Base-by-base conservation (phyloP, 495 filamentous ascomycete species). In the Lasiosphaeriaceae sp. region DNA sequence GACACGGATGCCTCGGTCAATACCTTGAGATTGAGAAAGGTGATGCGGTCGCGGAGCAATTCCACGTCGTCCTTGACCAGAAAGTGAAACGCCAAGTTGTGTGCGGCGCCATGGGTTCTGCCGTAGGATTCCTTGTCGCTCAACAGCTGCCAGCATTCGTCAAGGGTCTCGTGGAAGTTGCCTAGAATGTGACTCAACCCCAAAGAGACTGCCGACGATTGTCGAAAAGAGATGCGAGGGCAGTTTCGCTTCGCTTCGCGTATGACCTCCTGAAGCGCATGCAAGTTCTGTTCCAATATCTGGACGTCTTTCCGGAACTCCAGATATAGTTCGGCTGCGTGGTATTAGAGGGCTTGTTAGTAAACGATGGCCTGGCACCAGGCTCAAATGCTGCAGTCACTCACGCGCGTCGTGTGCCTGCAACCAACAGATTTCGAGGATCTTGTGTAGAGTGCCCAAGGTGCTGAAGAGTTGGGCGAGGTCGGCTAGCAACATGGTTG, bases 1-100 rank as follows among this genome's bases (percentile, higher is more conserved):
- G 4, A 31, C 26, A 31, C 1, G 21, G 16, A n/a, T 34, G 17
- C 5, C 29, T 29, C n/a, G n/a, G n/a, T 50, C 4, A 43, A 53
- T 2, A 63, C 26, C 17, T 64, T 64, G 26, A 57, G 47, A 31
- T 55, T 57, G 39, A 47, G 53, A 2, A 54, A 29, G 9, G 57
- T 54, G 39, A 64, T 59, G 34, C 61, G 61, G 35, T 64, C 61
- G 11, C 61, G 54, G 26, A 51, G 47, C 20, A 57, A 57, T 3
- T 31, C 20, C 12, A 64, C 31, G 7, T 64, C 61, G 26, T 64
- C 56, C 22, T 55, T 57, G 41, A 58, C 61, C 20, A 41, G 14
- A 21, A 64, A 19, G 26, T 55, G 52, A 57, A 57, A 64, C n/a
- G 52, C 46, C 17, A 51, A 43, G 39, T 43, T 43, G 39, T n/a